Evolutionary conservation across 2,329 filamentous ascomycete genomes (phyloP).

Genomic region (Dactylella cylindrospora): DNA sequence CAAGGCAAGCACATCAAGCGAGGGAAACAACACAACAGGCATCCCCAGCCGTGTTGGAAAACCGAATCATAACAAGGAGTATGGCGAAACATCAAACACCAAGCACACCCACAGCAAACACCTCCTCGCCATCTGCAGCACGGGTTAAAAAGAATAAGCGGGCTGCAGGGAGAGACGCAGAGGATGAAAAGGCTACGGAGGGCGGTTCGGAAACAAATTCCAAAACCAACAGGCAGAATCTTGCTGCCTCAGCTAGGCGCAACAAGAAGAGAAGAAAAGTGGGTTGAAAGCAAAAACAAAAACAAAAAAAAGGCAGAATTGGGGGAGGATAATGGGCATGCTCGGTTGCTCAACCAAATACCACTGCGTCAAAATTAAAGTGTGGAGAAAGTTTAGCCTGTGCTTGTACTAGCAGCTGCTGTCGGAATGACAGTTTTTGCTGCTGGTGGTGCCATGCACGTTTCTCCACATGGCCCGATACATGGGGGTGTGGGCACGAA

Average conservation of each 20-base stretch:
- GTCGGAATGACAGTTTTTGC: conserved; percentile 3
- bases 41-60: conserved; percentile 34
- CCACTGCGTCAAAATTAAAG: no score
- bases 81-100: conserved; percentile 29
- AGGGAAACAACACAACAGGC: conserved; percentile 16
- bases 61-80: conserved; percentile 33
- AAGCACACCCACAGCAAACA: not conserved
- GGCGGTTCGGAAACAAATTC: not conserved
- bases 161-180: no score
- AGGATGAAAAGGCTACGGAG: not conserved
- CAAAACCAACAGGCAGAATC: conserved; percentile 2
- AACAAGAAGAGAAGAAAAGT: conserved; percentile 39
- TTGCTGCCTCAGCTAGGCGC: conserved; percentile 19
- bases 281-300: conserved; percentile 28
- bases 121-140: not conserved
- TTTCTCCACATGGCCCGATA: no score
- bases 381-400: no score
- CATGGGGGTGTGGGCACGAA: conserved; percentile 34
- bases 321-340: no score
- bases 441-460: conserved; percentile 32
- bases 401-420: conserved; percentile 10
- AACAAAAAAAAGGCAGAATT: no score
- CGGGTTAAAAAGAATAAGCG: no score
- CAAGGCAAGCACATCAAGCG: not conserved
- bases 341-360: no score